These are phyloP conservation scores for Phalaenopsis hybrid DNA, from an alignment of 116 monocot species.

Conservation along the genomic window DNA sequence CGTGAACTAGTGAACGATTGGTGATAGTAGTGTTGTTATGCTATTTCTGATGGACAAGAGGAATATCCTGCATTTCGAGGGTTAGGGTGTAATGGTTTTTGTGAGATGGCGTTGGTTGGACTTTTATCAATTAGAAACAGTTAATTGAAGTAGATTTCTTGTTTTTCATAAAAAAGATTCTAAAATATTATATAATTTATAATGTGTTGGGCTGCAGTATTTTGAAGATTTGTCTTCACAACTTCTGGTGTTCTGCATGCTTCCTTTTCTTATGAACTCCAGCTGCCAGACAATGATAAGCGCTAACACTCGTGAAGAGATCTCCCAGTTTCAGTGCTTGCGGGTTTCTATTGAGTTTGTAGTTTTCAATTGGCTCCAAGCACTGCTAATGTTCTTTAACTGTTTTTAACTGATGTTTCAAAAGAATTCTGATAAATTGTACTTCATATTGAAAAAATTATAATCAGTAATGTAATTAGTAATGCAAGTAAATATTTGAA, in stretches of 20 bases:
- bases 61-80: neutral
- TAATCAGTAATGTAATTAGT: neutral
- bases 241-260: neutral
- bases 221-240: neutral
- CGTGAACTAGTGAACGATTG: neutral
- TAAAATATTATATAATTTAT: neutral
- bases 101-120: neutral
- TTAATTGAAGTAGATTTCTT: neutral
- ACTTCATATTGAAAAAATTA: neutral
- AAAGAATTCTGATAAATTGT: slow-evolving; percentile 1
- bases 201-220: neutral
- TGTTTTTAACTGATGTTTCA: neutral
- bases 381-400: neutral
- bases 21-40: neutral
- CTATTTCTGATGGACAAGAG: neutral
- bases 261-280: neutral
- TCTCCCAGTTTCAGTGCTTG: neutral
- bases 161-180: neutral
- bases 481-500: neutral
- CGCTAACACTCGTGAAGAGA: neutral
- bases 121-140: neutral
- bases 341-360: neutral
- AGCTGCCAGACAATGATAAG: neutral
- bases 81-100: neutral
- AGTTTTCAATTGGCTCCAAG: neutral